These are phyloP conservation scores for Purpureocillium lavendulum DNA, from an alignment of 2,329 filamentous ascomycete species.

Conservation along the genomic window DNA sequence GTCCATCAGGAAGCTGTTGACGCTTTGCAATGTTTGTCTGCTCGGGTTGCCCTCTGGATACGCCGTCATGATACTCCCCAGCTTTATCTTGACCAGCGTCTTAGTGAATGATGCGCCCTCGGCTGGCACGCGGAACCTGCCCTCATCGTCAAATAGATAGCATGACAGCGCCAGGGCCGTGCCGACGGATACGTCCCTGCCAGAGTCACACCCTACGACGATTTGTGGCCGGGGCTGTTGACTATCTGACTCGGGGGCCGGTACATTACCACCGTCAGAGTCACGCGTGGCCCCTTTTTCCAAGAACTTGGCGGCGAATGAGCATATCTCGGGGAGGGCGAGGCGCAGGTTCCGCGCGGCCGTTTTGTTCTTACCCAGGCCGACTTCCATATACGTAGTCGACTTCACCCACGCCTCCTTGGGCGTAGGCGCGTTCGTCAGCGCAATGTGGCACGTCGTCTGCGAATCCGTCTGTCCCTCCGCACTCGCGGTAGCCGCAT, in stretches of 20 bases:
- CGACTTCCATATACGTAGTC: conserved; percentile 42
- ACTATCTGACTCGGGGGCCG: too few species aligned
- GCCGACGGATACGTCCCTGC: conserved; percentile 74
- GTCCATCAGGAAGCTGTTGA: conserved; percentile 83
- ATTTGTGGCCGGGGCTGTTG: conserved; percentile 17
- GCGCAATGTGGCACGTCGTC: conserved; percentile 29
- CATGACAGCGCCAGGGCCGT: conserved; percentile 70
- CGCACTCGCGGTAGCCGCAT: too few species aligned
- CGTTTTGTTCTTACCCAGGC: conserved; percentile 63
- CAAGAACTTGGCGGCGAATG: conserved; percentile 41
- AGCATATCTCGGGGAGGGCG: conserved; percentile 54
- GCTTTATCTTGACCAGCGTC: conserved; percentile 62
- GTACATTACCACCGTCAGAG: too few species aligned
- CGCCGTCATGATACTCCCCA: conserved; percentile 75
- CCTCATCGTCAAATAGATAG: conserved; percentile 59
- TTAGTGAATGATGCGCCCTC: conserved; percentile 51
- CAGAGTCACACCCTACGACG: conserved; percentile 65
- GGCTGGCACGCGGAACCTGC: conserved; percentile 26
- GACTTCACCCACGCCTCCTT: conserved; percentile 31
- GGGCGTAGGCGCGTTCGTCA: conserved; percentile 34
- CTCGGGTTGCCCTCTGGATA: conserved; percentile 78
- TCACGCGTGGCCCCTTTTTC: neutral
- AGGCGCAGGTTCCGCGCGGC: conserved; percentile 77
- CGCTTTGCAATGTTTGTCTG: conserved; percentile 76
- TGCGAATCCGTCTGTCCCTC: conserved; percentile 1